These are phyloP conservation scores for Musa itinerans DNA, from an alignment of 176 grass and related monocot genomes.

Conservation along the genomic window DNA sequence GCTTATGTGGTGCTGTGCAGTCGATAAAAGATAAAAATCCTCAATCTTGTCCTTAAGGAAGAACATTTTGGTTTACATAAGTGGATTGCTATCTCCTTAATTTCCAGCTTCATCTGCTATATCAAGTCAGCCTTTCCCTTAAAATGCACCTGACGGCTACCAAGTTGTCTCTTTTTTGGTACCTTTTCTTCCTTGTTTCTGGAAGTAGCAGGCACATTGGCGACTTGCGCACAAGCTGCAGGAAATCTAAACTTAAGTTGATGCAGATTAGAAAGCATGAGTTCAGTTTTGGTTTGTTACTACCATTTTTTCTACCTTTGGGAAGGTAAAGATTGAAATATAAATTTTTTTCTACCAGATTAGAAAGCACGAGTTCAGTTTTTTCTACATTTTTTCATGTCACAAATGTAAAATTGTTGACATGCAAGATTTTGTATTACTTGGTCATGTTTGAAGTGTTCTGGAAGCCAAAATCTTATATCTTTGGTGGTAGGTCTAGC, in stretches of 20 bases:
- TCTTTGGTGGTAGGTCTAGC: too few relatives aligned
- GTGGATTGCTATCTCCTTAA: neutral
- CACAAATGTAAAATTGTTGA: too few relatives aligned
- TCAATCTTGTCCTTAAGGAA: neutral
- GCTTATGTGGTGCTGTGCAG: neutral
- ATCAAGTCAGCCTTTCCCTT: neutral
- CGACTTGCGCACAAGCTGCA: neutral
- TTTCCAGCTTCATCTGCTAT: neutral
- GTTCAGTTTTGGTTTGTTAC: neutral
- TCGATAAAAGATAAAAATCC: neutral
- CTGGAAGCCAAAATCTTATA: too few relatives aligned
- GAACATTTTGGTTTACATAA: neutral
- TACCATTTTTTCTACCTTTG: neutral
- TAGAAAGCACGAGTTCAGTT: too few relatives aligned
- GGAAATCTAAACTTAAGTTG: neutral
- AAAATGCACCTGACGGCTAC: neutral
- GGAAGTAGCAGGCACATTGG: too few relatives aligned
- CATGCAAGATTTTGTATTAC: too few relatives aligned
- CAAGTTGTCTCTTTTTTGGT: neutral
- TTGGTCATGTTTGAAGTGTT: too few relatives aligned
- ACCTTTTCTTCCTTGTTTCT: too few relatives aligned
- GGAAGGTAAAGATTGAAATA: neutral
- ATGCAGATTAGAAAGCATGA: neutral
- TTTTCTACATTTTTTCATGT: too few relatives aligned
- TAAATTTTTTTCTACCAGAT: too few relatives aligned